A percentile compares a stretch with the other conserved stretches of the same genome.
Conservation (phyloP, 306 rosid species). For the Inga laurina region DNA sequence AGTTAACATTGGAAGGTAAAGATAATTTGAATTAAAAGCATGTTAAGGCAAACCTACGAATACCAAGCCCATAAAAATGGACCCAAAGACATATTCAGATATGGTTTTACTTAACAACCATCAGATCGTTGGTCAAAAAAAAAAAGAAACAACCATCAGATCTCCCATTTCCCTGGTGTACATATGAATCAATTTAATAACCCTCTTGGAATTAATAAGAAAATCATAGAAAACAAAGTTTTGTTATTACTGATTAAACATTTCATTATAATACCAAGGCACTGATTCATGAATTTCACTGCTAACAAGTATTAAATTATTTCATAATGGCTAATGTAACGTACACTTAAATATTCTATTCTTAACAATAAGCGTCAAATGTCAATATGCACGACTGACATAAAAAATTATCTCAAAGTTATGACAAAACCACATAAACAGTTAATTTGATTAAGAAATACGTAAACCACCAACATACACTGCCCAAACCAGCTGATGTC, state of each 20-base stretch:
- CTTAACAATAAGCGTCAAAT: not conserved
- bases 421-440: not conserved
- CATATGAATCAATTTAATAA: not conserved
- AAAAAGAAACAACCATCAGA: not conserved
- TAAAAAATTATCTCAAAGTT: not conserved
- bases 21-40: not conserved
- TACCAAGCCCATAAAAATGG: not conserved
- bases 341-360: constrained; percentile 1
- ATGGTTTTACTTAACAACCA: not conserved
- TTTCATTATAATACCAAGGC: constrained; percentile 6
- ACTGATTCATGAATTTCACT: not conserved
- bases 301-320: not conserved
- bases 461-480: constrained; percentile 54
- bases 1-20: constrained; percentile 4
- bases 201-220: not conserved
- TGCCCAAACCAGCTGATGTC: constrained; percentile 96
- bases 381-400: not conserved
- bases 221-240: not conserved
- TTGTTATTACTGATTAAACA: not conserved
- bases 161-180: not conserved
- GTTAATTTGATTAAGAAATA: constrained; percentile 26
- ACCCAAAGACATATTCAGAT: not conserved
- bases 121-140: not conserved
- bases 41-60: not conserved
- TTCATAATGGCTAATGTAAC: constrained; percentile 1